These are phyloP conservation scores for Schizothecium vesticola DNA, from an alignment of 495 filamentous ascomycete genomes.

Conservation along the genomic window DNA sequence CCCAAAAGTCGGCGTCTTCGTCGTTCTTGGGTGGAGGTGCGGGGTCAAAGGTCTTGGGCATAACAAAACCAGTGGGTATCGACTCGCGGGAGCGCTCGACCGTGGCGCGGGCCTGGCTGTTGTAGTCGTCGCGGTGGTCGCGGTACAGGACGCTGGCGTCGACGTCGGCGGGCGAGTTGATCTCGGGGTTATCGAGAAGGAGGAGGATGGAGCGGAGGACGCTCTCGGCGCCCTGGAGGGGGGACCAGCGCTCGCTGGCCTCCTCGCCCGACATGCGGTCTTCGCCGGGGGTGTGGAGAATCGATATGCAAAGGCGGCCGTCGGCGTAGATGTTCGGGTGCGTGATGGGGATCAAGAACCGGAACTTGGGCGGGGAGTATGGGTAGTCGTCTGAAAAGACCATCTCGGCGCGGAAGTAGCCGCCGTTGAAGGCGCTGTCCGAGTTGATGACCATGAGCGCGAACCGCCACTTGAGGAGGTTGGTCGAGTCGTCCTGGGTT, in stretches of 20 bases:
- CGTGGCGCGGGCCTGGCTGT: conserved; percentile 58
- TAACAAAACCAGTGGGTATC: conserved; percentile 74
- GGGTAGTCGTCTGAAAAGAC: conserved; percentile 87
- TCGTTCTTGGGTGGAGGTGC: conserved; percentile 59
- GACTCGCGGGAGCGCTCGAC: conserved; percentile 70
- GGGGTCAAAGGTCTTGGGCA: conserved; percentile 66
- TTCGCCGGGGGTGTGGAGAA: conserved; percentile 86
- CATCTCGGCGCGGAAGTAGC: conserved; percentile 88
- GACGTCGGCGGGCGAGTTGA: conserved; percentile 89
- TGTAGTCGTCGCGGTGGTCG: conserved; percentile 62
- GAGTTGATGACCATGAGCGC: conserved; percentile 88
- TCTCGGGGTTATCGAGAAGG: conserved; percentile 91
- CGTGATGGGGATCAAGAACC: conserved; percentile 69
- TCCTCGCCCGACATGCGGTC: conserved; percentile 87
- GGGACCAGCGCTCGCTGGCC: conserved; percentile 86
- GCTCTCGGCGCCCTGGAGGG: conserved; percentile 87
- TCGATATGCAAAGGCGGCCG: conserved; percentile 92
- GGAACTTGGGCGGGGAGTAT: conserved; percentile 85
- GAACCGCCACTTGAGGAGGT: conserved; percentile 80
- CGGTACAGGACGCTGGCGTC: conserved; percentile 85
- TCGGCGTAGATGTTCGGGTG: conserved; percentile 93
- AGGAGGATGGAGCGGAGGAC: conserved; percentile 88
- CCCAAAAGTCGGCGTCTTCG: conserved; percentile 78
- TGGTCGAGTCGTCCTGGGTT: conserved; percentile 59
- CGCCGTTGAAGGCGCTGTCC: conserved; percentile 85